phyloP scores from a whole-genome alignment of 176 grass and related monocot species.

The Carex scoparia region DNA sequence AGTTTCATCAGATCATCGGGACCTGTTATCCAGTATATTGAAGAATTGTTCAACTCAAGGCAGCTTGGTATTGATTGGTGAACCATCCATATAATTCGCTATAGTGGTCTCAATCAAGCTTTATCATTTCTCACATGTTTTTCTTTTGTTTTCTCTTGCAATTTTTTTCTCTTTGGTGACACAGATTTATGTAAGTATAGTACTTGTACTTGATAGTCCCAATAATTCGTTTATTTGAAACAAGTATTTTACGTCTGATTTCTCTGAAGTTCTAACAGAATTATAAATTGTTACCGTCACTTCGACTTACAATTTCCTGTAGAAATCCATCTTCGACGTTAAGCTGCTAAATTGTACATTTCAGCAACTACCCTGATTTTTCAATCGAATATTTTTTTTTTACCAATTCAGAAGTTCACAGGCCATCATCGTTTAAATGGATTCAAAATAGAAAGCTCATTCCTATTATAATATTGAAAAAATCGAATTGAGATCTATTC shows the following conservation, averaged over 20 bases:
- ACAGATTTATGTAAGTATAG: background rate
- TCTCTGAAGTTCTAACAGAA: no score
- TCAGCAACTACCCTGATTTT: no score
- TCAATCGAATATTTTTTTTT: background rate
- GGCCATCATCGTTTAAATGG: background rate
- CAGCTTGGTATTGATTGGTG: slow-evolving; percentile 76
- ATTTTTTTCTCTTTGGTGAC: background rate
- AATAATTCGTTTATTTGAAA: background rate
- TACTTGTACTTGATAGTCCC: background rate
- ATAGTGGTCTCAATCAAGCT: background rate
- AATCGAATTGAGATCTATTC: no score
- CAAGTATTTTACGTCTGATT: background rate
- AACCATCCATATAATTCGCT: background rate
- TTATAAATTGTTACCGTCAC: no score
- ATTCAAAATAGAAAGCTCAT: background rate
- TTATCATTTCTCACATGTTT: background rate
- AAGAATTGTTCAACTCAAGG: slow-evolving; percentile 66
- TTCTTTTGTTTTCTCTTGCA: background rate
- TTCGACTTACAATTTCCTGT: background rate
- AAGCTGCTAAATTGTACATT: no score
- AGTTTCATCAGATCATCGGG: slow-evolving; percentile 57
- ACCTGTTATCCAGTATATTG: slow-evolving; percentile 65
- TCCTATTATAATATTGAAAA: no score
- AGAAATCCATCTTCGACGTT: background rate
- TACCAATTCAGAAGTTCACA: background rate